These are phyloP conservation scores for Tricholoma furcatifolium DNA, from an alignment of 768 basidiomycete genomes.

Conservation along the genomic window DNA sequence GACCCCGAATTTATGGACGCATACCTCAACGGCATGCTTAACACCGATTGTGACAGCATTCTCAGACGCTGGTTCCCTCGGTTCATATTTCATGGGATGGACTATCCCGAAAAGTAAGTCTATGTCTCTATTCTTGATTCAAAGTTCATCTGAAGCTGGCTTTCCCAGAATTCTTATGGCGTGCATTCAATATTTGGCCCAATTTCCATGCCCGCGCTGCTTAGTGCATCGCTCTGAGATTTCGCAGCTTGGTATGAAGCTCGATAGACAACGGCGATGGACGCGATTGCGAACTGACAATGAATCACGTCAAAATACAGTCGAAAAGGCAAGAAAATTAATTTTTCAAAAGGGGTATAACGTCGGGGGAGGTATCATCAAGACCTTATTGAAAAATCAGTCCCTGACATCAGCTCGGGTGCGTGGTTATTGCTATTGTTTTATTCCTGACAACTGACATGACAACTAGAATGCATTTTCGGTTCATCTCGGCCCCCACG, in stretches of 20 bases:
- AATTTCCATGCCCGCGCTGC: constrained; percentile 30
- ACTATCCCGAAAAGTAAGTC: constrained; percentile 13
- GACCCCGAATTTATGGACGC: constrained; percentile 11
- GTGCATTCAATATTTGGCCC: constrained; percentile 15
- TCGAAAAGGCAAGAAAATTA: constrained; percentile 15
- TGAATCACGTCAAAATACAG: not conserved
- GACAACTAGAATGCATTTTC: constrained; percentile 6
- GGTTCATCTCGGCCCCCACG: not conserved
- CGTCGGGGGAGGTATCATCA: constrained; percentile 3
- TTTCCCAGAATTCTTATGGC: constrained; percentile 24
- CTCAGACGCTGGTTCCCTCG: not conserved
- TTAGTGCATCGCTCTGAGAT: constrained; percentile 21
- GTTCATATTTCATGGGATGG: too few species aligned
- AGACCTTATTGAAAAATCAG: constrained; percentile 7
- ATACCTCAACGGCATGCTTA: constrained; percentile 10
- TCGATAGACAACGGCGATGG: not conserved
- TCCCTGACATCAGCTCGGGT: constrained; percentile 23
- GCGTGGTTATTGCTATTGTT: not conserved
- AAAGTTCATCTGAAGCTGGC: not conserved
- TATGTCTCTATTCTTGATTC: not conserved
- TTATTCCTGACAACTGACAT: not conserved
- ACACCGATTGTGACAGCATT: not conserved
- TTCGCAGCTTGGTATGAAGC: constrained; percentile 23
- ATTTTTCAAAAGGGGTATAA: constrained; percentile 11
- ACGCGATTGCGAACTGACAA: constrained; percentile 2